These are phyloP conservation scores for Arthonia radiata DNA, from an alignment of 495 filamentous ascomycete genomes.

Conservation along the genomic window DNA sequence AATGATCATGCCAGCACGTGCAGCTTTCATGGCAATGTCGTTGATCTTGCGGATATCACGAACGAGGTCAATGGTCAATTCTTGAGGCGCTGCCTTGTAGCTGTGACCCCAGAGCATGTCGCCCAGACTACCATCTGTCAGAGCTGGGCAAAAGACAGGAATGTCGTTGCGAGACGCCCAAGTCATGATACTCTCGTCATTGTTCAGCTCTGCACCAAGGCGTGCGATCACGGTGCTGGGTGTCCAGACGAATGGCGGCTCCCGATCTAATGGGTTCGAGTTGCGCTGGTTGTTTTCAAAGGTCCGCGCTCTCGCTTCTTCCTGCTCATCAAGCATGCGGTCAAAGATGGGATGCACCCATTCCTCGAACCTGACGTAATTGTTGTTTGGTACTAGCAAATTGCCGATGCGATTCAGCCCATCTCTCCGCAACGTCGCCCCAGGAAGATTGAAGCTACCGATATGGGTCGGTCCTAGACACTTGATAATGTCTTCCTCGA, in stretches of 20 bases:
- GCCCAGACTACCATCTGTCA: slow-evolving; percentile 82
- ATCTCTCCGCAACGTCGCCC: slow-evolving; percentile 48
- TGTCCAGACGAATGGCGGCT: slow-evolving; percentile 64
- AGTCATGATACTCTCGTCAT: slow-evolving; percentile 70
- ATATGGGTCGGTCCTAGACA: slow-evolving; percentile 86
- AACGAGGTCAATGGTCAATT: slow-evolving; percentile 66
- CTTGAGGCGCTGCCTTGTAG: slow-evolving; percentile 54
- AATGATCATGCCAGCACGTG: slow-evolving; percentile 76
- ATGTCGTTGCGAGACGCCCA: slow-evolving; percentile 90
- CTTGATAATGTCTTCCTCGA: slow-evolving; percentile 97
- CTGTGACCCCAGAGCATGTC: slow-evolving; percentile 98
- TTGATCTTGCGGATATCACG: slow-evolving; percentile 78
- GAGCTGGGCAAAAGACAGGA: slow-evolving; percentile 83
- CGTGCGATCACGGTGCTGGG: slow-evolving; percentile 68
- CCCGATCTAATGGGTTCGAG: slow-evolving; percentile 11
- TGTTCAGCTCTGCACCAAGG: slow-evolving; percentile 73
- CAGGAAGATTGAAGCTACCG: slow-evolving; percentile 51
- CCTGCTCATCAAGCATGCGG: slow-evolving; percentile 77
- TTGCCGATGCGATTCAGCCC: slow-evolving; percentile 93
- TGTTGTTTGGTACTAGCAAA: slow-evolving; percentile 82
- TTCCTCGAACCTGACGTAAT: slow-evolving; percentile 94
- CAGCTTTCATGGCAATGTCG: slow-evolving; percentile 60
- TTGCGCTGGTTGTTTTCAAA: not conserved
- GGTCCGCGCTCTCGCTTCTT: slow-evolving; percentile 17
- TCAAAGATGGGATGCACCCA: slow-evolving; percentile 88